Evolutionary conservation across 1,284 basidiomycete genomes (phyloP).

Genomic region (Agaricales sp.): DNA sequence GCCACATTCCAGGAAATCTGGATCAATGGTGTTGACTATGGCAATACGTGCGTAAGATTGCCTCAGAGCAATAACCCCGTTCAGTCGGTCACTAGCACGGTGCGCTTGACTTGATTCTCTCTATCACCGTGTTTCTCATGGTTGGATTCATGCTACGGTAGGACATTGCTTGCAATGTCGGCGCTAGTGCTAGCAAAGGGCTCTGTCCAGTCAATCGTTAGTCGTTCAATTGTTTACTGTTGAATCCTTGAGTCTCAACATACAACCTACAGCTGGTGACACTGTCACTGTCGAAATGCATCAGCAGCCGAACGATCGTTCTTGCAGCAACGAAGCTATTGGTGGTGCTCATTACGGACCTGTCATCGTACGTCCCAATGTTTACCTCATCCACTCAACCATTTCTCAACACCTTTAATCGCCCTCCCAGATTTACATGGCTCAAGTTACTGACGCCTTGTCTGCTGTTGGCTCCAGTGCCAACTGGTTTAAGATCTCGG

Average conservation of each 20-base stretch:
- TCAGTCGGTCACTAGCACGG: slow-evolving; percentile 25
- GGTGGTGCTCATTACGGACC: background rate
- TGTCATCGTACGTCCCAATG: background rate
- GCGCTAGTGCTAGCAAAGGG: background rate
- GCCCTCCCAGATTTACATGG: background rate
- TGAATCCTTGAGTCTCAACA: no score
- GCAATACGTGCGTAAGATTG: slow-evolving; percentile 32
- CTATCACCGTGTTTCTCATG: background rate
- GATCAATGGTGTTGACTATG: slow-evolving; percentile 41
- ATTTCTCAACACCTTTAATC: background rate
- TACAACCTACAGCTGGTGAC: background rate
- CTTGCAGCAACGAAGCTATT: slow-evolving; percentile 1
- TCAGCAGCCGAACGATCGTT: background rate
- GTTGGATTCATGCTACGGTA: background rate
- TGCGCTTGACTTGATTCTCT: slow-evolving; percentile 14
- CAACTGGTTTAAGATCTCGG: background rate
- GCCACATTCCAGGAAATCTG: slow-evolving; percentile 45
- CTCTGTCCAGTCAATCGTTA: background rate
- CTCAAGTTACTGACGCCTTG: background rate
- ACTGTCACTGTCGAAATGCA: background rate
- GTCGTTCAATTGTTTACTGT: background rate
- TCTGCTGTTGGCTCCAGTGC: background rate
- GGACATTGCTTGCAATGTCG: background rate
- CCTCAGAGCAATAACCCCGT: slow-evolving; percentile 38
- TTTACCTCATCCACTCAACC: background rate